phyloP scores from a whole-genome alignment of 352 stramenopile genomes.

The Pythium phragmiticola region DNA sequence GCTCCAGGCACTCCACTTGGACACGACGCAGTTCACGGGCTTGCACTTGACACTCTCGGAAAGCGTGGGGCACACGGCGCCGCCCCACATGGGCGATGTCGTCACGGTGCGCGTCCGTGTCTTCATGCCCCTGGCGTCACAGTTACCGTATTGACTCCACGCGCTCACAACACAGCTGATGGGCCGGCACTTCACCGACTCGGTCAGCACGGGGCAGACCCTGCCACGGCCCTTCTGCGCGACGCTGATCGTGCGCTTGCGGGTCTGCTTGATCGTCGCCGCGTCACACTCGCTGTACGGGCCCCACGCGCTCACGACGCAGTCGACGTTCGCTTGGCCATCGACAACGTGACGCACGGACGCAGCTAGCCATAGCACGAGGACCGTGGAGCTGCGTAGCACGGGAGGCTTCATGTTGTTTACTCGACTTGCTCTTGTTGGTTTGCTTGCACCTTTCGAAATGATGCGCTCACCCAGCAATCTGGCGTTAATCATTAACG shows the following conservation, averaged over 20 bases:
- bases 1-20: conserved; percentile 44
- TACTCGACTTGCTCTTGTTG: neutral
- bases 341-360: neutral
- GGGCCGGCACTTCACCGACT: conserved; percentile 50
- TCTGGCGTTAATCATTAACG: neutral
- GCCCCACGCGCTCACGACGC: conserved; percentile 49
- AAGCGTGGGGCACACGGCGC: conserved; percentile 40
- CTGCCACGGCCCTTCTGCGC: conserved; percentile 33
- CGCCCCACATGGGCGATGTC: conserved; percentile 34
- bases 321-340: conserved; percentile 43
- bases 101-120: conserved; percentile 38
- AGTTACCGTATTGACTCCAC: conserved; percentile 42
- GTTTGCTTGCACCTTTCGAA: no score
- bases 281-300: conserved; percentile 39
- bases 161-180: conserved; percentile 55
- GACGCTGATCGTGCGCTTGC: conserved; percentile 34
- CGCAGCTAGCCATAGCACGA: neutral
- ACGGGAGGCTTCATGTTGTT: neutral
- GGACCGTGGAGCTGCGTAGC: neutral
- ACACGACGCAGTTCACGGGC: conserved; percentile 46
- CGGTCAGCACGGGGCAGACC: conserved; percentile 40
- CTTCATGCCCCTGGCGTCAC: conserved; percentile 35
- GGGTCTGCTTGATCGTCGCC: conserved; percentile 39
- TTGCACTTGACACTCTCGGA: conserved; percentile 41
- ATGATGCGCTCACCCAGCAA: no score